Evolutionary conservation across 2,329 filamentous ascomycete species (phyloP).

Genomic region (Epichloe coenophiala): DNA sequence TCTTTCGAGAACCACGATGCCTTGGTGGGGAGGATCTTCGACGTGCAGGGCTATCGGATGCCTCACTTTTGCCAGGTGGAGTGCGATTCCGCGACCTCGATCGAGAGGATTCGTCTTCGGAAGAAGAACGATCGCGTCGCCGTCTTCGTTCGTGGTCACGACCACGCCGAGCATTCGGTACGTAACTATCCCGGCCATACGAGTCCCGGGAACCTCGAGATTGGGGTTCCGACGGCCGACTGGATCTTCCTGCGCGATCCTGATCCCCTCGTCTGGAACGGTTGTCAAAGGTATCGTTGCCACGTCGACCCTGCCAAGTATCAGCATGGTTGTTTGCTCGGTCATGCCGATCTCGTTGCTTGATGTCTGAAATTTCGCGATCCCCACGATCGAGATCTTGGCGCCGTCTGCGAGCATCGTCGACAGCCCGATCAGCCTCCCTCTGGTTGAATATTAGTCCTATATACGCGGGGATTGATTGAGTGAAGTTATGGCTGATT

Average conservation of each 20-base stretch:
- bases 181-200: constrained; percentile 38
- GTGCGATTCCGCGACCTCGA: constrained; percentile 22
- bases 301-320: constrained; percentile 39
- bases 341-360: constrained; percentile 49
- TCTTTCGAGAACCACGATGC: constrained; percentile 21
- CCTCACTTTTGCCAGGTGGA: constrained; percentile 17
- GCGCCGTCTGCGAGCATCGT: constrained; percentile 57
- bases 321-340: constrained; percentile 38
- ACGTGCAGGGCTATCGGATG: constrained; percentile 20
- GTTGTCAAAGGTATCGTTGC: constrained; percentile 35
- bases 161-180: constrained; percentile 31
- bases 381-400: constrained; percentile 62
- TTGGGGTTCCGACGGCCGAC: constrained; percentile 33
- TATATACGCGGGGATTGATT: background rate
- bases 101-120: constrained; percentile 17
- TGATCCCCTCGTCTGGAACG: constrained; percentile 27
- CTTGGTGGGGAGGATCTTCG: constrained; percentile 21
- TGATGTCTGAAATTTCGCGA: constrained; percentile 52
- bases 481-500: too few relatives aligned
- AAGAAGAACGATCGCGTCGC: constrained; percentile 21
- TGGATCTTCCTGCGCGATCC: constrained; percentile 31
- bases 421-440: constrained; percentile 68
- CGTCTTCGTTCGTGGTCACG: constrained; percentile 23
- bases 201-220: constrained; percentile 29
- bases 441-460: constrained; percentile 35